phyloP scores from a whole-genome alignment of 169 alveolate species.

The Plasmodium adleri region DNA sequence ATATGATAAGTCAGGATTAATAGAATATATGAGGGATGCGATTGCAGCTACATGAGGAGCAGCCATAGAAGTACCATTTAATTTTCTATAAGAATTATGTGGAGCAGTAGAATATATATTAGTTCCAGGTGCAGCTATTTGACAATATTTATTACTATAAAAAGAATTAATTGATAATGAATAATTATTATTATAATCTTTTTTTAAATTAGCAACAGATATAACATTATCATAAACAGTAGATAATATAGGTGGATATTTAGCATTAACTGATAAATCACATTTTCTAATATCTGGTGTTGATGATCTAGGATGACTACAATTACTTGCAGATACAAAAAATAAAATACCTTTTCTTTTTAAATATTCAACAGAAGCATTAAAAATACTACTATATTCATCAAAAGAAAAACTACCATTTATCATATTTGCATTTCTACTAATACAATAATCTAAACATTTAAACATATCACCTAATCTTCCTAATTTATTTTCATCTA shows the following conservation, averaged over 20 bases:
- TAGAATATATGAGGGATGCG: conserved; percentile 52
- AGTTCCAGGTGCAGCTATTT: conserved; percentile 83
- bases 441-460: conserved; percentile 80
- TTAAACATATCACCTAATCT: conserved; percentile 79
- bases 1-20: conserved; percentile 48
- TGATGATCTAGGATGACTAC: conserved; percentile 6
- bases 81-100: conserved; percentile 55
- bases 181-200: conserved; percentile 5
- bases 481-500: conserved; percentile 80
- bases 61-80: conserved; percentile 85
- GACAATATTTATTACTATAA: conserved; percentile 68
- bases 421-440: conserved; percentile 70
- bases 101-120: conserved; percentile 80
- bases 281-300: conserved; percentile 52
- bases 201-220: conserved; percentile 55
- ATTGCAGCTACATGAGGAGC: conserved; percentile 83
- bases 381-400: conserved; percentile 58
- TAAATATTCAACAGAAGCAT: conserved; percentile 26
- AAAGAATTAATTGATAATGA: conserved; percentile 52
- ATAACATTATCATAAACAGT: conserved; percentile 19
- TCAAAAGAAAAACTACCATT: conserved; percentile 78
- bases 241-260: conserved; percentile 48
- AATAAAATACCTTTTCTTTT: conserved; percentile 29
- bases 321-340: conserved; percentile 69
- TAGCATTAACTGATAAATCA: conserved; percentile 36